phyloP scores from a whole-genome alignment of 2,329 filamentous ascomycete species.

The Colletotrichum kahawae region DNA sequence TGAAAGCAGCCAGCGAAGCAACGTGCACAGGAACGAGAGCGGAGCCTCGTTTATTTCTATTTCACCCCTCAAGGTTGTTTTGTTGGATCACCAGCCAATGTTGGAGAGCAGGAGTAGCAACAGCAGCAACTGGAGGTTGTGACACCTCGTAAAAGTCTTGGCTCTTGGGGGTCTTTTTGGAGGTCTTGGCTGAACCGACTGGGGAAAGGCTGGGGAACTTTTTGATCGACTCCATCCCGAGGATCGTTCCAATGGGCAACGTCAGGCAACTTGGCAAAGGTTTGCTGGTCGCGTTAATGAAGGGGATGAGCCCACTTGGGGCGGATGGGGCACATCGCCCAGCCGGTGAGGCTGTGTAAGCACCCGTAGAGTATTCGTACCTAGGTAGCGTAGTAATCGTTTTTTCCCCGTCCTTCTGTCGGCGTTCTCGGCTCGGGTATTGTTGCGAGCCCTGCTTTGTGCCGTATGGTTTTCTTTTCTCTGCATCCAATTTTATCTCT shows the following conservation, averaged over 20 bases:
- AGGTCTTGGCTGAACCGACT: slow-evolving; percentile 5
- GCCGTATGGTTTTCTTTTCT: not conserved
- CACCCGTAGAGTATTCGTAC: not conserved
- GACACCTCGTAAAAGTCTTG: not conserved
- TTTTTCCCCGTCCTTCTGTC: not conserved
- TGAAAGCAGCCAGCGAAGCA: not conserved
- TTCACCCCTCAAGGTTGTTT: slow-evolving; percentile 3
- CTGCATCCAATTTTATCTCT: not conserved
- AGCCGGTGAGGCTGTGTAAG: slow-evolving; percentile 7
- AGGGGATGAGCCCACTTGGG: not conserved
- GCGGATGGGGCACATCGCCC: not conserved
- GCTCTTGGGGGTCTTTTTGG: not conserved
- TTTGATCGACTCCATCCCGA: not conserved
- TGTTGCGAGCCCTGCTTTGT: not conserved
- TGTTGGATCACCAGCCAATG: not conserved
- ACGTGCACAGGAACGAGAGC: not conserved
- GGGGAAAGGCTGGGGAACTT: slow-evolving; percentile 5
- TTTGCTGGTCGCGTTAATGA: not conserved
- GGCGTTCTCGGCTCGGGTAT: slow-evolving; percentile 1
- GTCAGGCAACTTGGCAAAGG: not conserved
- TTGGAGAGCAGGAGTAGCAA: not conserved
- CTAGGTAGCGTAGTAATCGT: not conserved
- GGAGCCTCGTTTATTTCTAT: slow-evolving; percentile 9
- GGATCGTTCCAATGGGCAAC: not conserved
- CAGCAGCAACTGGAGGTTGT: not conserved